Conservation (phyloP, 2,329 filamentous ascomycete genomes). For the Lecanicillium sp. region DNA sequence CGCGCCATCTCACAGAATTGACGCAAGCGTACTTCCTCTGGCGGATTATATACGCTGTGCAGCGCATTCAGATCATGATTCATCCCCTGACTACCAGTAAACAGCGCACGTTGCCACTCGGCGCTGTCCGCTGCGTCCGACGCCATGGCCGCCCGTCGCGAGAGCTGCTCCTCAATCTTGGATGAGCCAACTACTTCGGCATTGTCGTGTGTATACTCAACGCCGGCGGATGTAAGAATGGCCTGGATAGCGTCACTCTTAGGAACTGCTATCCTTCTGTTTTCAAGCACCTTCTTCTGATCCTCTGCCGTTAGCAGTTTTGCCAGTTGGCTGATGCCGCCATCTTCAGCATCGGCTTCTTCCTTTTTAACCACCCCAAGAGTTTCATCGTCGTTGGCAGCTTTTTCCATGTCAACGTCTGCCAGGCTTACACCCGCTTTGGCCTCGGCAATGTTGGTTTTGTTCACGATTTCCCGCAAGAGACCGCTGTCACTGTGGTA, state of each 20-base stretch:
- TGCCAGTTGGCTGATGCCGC: constrained; percentile 66
- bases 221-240: constrained; percentile 79
- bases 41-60: constrained; percentile 56
- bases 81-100: constrained; percentile 34
- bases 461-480: constrained; percentile 92
- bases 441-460: constrained; percentile 93
- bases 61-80: constrained; percentile 20
- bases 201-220: constrained; percentile 95
- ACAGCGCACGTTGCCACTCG: constrained; percentile 41
- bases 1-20: constrained; percentile 90
- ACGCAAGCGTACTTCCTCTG: constrained; percentile 61
- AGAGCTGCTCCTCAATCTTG: constrained; percentile 82
- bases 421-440: constrained; percentile 73
- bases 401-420: constrained; percentile 64
- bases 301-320: constrained; percentile 39
- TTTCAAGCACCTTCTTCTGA: constrained; percentile 27
- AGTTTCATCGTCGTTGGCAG: constrained; percentile 43
- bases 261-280: constrained; percentile 27
- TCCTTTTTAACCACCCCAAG: constrained; percentile 36
- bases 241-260: constrained; percentile 74
- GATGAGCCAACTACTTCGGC: constrained; percentile 88
- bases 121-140: constrained; percentile 16
- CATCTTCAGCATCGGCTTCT: constrained; percentile 48
- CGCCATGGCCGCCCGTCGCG: constrained; percentile 61
- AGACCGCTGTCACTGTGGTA: constrained; percentile 74